Base-by-base conservation (phyloP, 768 basidiomycete species). In the Pleurotus sapidus region DNA sequence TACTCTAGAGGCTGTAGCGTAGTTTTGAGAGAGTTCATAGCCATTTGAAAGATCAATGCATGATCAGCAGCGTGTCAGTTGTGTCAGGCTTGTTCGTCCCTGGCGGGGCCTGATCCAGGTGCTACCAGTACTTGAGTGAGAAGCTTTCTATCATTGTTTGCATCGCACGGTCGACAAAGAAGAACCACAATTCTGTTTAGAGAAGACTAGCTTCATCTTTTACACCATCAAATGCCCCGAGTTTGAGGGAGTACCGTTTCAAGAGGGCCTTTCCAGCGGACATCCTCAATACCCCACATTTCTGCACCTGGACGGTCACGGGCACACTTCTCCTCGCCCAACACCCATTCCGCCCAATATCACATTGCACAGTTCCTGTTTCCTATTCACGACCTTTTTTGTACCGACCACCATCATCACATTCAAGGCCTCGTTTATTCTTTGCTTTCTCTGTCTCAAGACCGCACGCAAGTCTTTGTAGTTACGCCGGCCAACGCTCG, bases 401-500 rank as follows among this genome's bases (percentile, higher is more conserved):
- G 34, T 51, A 9, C 34, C 49, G 9, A 27, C 15, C 17, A 18
- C 17, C 11, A 24, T 18, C 49, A 34, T 14, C 49, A 30, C 30
- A 30, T 30, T 30, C 8, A 7, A 30, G 30, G 30, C 30, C 30
- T 34, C 30, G 9, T 34, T 34, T 34, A 11, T 34, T 34, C 30
- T 34, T 34, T 34, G 3, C 30, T 30, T 43, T 18, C 39, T 37
- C 23, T 18, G 38, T 53, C 49, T 20, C 23, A 24, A 18, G 12
- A 53, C 17, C 27, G 27, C 18, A 18, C 4, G 4, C 54, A 45
- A 27, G 15, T 24, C 40, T 27, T 20, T 55, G 20, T 24, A 24
- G 40, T 42, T 17, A 46, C 39, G 54, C 56, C 59, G 53, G 42
- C 59, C 59, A 60, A 62, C 60, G 12, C 54, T 60, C 60, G 55